Evolutionary conservation across 2,329 filamentous ascomycete species (phyloP), one percentile per base, ranked within the genome.

Genomic region (Coniosporium tulheliwenetii): DNA sequence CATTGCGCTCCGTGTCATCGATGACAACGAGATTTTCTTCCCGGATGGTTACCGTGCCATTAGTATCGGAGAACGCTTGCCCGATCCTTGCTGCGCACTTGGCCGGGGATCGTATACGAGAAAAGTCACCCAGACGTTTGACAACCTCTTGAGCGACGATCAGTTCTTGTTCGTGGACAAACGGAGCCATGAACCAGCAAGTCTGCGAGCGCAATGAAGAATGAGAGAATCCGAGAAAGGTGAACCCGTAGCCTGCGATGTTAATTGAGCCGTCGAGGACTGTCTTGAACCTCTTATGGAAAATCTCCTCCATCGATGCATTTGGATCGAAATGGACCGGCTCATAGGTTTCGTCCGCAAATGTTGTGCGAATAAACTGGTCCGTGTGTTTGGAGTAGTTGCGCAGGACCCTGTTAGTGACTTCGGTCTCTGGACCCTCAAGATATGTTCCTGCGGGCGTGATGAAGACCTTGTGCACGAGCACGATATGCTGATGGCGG

Each of bases 151-250:
- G 43, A 2, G 65, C 61, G 36, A 56, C 47, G 30, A 60, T 48
- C 3, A 58, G 35, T 2, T 44, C 47, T 3, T 52, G 54, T 4
- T 59, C 40, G 5, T 51, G 44, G 9, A 52, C 42, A 41, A 75
- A 71, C 1, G 67, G 63, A 2, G 69, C 62, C 62, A 71, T 69
- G 54, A 73, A 76, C 82, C 81, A 86, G 31, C 73, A 77, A 0
- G 78, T 77, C 43, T 85, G 81, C 1, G 75, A 69, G 10, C 83
- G 69, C 3, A 89, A 66, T 0, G 82, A 86, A 0, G 82, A 89
- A 55, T 87, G 79, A 0, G 81, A 86, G 55, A 86, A 89, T 0
- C 83, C 83, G 0, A 89, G 64, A 50, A 87, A 89, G 0, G 60
- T 58, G 50, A 76, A 85, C 1, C 57, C 52, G 10, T 76, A 65